Evolutionary conservation across 768 basidiomycete species (phyloP).

Genomic region (Suillus bovinus): DNA sequence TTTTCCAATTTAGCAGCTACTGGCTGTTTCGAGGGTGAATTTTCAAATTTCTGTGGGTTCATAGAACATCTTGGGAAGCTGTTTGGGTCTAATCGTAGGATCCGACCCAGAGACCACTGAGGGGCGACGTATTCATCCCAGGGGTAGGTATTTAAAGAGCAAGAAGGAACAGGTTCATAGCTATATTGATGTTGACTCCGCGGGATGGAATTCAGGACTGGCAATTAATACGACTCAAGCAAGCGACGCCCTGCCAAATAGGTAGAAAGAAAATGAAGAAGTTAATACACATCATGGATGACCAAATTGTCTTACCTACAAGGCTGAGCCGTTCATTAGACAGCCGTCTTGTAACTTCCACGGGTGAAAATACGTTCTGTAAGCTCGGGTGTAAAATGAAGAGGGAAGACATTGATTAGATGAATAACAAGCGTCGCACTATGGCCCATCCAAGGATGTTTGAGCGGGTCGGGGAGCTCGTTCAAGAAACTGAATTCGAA

Average conservation of each 20-base stretch:
- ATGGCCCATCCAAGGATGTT: constrained; percentile 3
- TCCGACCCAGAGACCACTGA: constrained; percentile 68
- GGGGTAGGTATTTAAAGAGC: constrained; percentile 67
- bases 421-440: constrained; percentile 46
- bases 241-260: constrained; percentile 65
- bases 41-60: constrained; percentile 8
- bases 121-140: constrained; percentile 75
- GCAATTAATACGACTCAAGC: constrained; percentile 69
- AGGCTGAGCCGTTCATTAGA: constrained; percentile 70
- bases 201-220: constrained; percentile 63
- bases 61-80: constrained; percentile 37
- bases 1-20: constrained; percentile 27
- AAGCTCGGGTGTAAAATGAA: constrained; percentile 70
- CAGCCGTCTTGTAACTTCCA: constrained; percentile 69
- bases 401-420: constrained; percentile 60
- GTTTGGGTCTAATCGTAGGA: constrained; percentile 74
- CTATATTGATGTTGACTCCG: constrained; percentile 48
- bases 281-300: constrained; percentile 14
- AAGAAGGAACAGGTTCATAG: constrained; percentile 56
- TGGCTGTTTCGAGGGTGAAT: constrained; percentile 2
- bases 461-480: neutral
- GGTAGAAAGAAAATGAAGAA: constrained; percentile 25
- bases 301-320: constrained; percentile 48
- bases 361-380: constrained; percentile 76
- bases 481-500: neutral